phyloP scores from a whole-genome alignment of 306 rosid species.

The Echinosophora koreensis region DNA sequence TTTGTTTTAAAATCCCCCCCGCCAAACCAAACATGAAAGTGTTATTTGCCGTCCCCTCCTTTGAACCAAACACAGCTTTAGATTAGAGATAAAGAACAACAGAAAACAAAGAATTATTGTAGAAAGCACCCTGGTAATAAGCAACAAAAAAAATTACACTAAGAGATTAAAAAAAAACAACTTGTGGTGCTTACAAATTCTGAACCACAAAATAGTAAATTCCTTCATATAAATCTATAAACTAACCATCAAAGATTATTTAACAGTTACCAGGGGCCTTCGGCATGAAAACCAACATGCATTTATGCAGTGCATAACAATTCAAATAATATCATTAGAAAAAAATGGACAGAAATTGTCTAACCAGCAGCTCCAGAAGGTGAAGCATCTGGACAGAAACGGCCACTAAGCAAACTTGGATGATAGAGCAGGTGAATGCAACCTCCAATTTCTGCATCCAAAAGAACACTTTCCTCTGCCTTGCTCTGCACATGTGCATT shows the following conservation, averaged over 20 bases:
- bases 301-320: conserved; percentile 34
- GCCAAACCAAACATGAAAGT: too few species aligned
- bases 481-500: conserved; percentile 67
- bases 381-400: conserved; percentile 99
- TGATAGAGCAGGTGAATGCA: conserved; percentile 93
- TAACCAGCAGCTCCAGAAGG: conserved; percentile 95
- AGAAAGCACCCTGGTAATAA: conserved; percentile 28
- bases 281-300: conserved; percentile 23
- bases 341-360: conserved; percentile 40
- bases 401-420: conserved; percentile 92
- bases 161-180: conserved; percentile 20
- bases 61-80: background rate
- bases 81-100: conserved; percentile 25
- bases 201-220: background rate
- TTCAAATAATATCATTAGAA: conserved; percentile 25
- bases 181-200: conserved; percentile 26
- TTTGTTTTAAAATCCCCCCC: too few species aligned
- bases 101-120: conserved; percentile 4
- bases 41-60: too few species aligned
- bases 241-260: conserved; percentile 37
- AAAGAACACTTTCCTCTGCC: conserved; percentile 86
- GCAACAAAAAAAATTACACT: background rate
- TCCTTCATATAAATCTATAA: conserved; percentile 37
- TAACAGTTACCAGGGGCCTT: conserved; percentile 39
- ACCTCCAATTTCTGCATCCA: conserved; percentile 95